These are phyloP conservation scores for Trichophyton rubrum DNA, from an alignment of 2,329 filamentous ascomycete genomes.

Conservation along the genomic window DNA sequence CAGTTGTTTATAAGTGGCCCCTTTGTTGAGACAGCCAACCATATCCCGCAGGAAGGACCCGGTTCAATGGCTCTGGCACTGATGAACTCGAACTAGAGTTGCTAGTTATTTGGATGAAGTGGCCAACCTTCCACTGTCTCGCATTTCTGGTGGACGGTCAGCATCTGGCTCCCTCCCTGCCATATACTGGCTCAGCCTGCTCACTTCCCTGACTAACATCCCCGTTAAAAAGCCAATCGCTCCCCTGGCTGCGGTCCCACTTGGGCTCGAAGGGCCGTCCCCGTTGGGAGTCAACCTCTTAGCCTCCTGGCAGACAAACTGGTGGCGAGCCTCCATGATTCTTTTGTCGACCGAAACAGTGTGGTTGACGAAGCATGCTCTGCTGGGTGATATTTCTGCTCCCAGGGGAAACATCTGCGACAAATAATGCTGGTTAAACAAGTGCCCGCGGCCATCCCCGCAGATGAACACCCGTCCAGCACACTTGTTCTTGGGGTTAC, in stretches of 20 bases:
- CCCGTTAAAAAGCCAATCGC: background rate
- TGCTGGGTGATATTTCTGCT: constrained; percentile 1
- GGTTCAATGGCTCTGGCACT: background rate
- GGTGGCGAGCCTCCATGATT: constrained; percentile 4
- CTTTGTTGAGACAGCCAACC: background rate
- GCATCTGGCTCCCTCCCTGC: constrained; percentile 19
- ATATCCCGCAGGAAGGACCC: background rate
- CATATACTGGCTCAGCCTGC: constrained; percentile 15
- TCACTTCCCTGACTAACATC: constrained; percentile 12
- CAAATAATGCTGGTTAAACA: constrained; percentile 36
- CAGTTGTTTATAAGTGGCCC: background rate
- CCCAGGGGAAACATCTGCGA: constrained; percentile 30
- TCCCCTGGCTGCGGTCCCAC: constrained; percentile 1
- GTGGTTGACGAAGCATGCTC: constrained; percentile 11
- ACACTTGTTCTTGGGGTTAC: constrained; percentile 38
- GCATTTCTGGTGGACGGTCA: no score
- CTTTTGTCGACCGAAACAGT: constrained; percentile 8
- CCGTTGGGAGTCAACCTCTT: background rate
- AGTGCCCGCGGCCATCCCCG: constrained; percentile 28
- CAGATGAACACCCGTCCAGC: constrained; percentile 38
- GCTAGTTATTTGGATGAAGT: background rate
- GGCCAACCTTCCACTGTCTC: background rate
- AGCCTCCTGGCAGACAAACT: background rate
- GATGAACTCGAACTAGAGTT: background rate
- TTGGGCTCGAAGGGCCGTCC: background rate